Base-by-base conservation (phyloP, 2,329 filamentous ascomycete species). In the Fusarium veterinarium region DNA sequence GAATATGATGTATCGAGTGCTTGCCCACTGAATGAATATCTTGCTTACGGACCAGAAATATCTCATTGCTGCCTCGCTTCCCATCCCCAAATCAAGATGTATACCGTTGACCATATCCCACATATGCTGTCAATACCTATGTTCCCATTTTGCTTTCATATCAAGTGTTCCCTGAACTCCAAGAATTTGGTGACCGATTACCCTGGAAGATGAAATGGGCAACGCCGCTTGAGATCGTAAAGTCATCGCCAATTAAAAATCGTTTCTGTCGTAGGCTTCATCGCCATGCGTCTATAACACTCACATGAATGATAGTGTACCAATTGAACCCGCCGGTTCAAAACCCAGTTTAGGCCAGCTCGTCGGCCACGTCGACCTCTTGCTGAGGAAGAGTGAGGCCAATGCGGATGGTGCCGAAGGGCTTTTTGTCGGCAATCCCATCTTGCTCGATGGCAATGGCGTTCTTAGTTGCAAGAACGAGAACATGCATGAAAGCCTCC, bases 401-500 rank as follows among this genome's bases (percentile, higher is more conserved):
- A 31, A 89, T 74, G 57, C 79, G 82, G 67, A 89, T 88, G 1
- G 73, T 73, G 2, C 87, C 87, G 74, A 87, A 89, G 5, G 85
- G 81, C 56, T 80, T 59, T 12, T 77, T 74, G 11, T 80, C 63
- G 10, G 76, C 72, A 30, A 80, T 78, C 33, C 80, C 80, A 6
- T 86, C 83, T 81, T 97, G 94, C 69, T 87, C 81, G 9, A 95
- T 89, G 23, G 82, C 79, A 48, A 95, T 82, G 61, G 88, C 80
- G 4, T 87, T 87, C 81, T 91, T 93, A 5, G 90, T 94, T 10
- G 89, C 91, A 46, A 96, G 86, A 16, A 88, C 86, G 19, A 97
- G 86, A 5, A 93, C 86, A 79, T 96, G 93, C 82, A 92, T 89
- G 78, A 94, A 92, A 0, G 91, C 93, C 79, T 95, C 92, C 5